These are phyloP conservation scores for Zostera marina DNA, from an alignment of 116 monocot genomes.

Conservation along the genomic window DNA sequence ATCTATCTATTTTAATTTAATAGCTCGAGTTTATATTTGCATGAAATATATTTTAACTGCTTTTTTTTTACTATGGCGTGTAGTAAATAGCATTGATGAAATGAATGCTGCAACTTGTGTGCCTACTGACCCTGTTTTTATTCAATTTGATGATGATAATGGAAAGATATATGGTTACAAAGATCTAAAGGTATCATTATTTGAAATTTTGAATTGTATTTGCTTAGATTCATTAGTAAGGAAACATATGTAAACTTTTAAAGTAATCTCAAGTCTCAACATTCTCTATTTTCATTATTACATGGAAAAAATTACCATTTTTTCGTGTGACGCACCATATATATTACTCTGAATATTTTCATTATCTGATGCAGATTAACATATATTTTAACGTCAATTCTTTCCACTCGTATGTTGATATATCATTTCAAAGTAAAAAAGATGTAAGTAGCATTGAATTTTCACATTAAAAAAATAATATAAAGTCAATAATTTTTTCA, in stretches of 20 bases:
- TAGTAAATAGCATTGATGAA: conserved; percentile 58
- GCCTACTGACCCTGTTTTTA: conserved; percentile 42
- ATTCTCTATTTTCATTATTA: not conserved
- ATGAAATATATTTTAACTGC: not conserved
- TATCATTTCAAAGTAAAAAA: conserved; percentile 35
- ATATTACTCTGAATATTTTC: not conserved
- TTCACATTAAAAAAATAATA: no score
- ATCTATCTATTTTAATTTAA: not conserved
- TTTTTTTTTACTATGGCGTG: not conserved
- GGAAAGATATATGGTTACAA: conserved; percentile 97
- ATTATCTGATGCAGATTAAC: conserved; percentile 45
- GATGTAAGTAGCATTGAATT: conserved; percentile 33
- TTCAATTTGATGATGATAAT: conserved; percentile 90
- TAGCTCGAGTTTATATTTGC: no score
- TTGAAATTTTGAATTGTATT: not conserved
- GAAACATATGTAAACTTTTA: not conserved
- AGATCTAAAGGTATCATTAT: conserved; percentile 42
- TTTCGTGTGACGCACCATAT: not conserved
- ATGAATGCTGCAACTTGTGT: conserved; percentile 25
- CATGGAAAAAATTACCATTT: not conserved
- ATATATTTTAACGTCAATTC: conserved; percentile 63
- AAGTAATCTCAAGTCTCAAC: not conserved
- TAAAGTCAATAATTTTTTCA: no score
- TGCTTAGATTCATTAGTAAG: not conserved
- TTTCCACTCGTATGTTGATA: conserved; percentile 74